phyloP scores from a whole-genome alignment of 345 rosid genomes.

The Cochlearia excelsa region DNA sequence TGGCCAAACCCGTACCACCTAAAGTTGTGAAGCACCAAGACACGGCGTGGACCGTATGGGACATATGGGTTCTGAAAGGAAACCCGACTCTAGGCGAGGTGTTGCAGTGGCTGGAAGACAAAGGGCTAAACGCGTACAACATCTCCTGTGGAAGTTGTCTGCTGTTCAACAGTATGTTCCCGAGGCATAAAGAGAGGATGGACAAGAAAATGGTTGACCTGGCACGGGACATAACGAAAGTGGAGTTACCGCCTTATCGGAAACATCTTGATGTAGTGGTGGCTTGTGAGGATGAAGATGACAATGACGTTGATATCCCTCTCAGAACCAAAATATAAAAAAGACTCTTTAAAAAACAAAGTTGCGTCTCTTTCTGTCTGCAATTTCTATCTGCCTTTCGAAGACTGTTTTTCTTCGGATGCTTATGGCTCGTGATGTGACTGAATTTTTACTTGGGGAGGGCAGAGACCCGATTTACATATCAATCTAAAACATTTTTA shows the following conservation, averaged over 20 bases:
- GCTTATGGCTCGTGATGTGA: slow-evolving; percentile 20
- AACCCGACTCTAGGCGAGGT: slow-evolving; percentile 80
- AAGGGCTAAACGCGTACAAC: slow-evolving; percentile 82
- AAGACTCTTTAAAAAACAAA: slow-evolving; percentile 11
- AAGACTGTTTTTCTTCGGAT: slow-evolving; percentile 25
- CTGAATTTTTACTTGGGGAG: slow-evolving; percentile 9
- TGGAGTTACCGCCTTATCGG: slow-evolving; percentile 64
- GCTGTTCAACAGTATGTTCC: slow-evolving; percentile 76
- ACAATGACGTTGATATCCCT: slow-evolving; percentile 83
- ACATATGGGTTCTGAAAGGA: slow-evolving; percentile 69
- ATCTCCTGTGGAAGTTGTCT: slow-evolving; percentile 85
- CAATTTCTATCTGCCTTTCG: slow-evolving; percentile 11
- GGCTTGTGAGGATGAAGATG: slow-evolving; percentile 88
- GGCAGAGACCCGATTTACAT: slow-evolving; percentile 14
- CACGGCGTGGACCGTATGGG: slow-evolving; percentile 96
- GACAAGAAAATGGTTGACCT: slow-evolving; percentile 80
- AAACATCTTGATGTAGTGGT: slow-evolving; percentile 73
- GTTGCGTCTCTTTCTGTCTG: background rate
- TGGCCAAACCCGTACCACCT: slow-evolving; percentile 81
- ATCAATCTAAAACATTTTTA: no score
- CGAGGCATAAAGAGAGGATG: slow-evolving; percentile 78
- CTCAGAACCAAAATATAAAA: slow-evolving; percentile 27
- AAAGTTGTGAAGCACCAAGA: slow-evolving; percentile 74
- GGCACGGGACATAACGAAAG: slow-evolving; percentile 75
- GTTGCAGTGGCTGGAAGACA: slow-evolving; percentile 69